These are phyloP conservation scores for Senna siamea DNA, from an alignment of 306 rosid species.

Conservation along the genomic window DNA sequence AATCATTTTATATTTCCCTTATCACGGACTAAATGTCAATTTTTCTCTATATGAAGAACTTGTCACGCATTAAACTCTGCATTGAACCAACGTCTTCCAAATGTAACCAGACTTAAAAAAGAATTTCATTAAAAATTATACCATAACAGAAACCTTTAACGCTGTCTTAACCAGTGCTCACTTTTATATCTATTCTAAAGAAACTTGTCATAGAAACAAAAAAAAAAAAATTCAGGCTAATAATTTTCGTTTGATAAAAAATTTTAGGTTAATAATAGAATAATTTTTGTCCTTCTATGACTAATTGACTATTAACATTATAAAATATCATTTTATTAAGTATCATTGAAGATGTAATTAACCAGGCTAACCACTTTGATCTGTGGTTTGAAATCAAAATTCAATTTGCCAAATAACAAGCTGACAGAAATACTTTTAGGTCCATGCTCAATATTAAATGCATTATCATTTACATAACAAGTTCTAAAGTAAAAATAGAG, in stretches of 20 bases:
- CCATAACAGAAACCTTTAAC: conserved; percentile 6
- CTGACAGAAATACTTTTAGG: not conserved
- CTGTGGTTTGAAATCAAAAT: conserved; percentile 5
- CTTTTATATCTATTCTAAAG: not conserved
- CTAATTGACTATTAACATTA: too few relatives aligned
- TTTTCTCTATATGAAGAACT: conserved; percentile 13
- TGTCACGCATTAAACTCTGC: conserved; percentile 19
- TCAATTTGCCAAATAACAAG: not conserved
- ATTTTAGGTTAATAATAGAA: not conserved
- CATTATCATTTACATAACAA: not conserved
- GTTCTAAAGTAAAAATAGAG: not conserved
- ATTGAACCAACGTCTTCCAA: not conserved
- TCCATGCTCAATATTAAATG: conserved; percentile 27
- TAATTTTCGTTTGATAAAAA: too few relatives aligned
- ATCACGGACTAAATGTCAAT: conserved; percentile 13
- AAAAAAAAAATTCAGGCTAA: too few relatives aligned
- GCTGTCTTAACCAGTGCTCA: not conserved
- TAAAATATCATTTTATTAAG: not conserved
- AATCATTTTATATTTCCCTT: conserved; percentile 21
- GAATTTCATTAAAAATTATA: not conserved
- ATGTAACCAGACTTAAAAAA: conserved; percentile 1
- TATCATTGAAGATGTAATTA: not conserved
- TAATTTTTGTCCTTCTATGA: not conserved
- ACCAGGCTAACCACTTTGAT: conserved; percentile 8
- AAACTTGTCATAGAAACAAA: not conserved